A percentile compares a stretch with the other conserved stretches of the same genome.
Evolutionary conservation across 306 rosid genomes (phyloP).

Genomic region (Cucumis sativus): DNA sequence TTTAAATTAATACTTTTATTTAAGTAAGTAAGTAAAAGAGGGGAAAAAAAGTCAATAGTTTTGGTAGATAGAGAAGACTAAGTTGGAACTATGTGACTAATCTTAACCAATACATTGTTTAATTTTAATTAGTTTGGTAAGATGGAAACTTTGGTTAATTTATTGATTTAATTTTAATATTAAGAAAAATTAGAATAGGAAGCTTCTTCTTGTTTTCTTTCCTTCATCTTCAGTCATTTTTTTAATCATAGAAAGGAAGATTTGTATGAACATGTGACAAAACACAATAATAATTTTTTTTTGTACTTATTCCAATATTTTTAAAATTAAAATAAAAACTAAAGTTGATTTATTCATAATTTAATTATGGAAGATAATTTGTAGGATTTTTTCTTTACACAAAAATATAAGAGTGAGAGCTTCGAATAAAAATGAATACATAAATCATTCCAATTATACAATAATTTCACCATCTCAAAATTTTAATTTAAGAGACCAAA

Average conservation of each 20-base stretch:
- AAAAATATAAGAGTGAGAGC: too few relatives aligned
- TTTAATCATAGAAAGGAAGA: not conserved
- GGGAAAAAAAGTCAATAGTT: not conserved
- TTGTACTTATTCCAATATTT: too few relatives aligned
- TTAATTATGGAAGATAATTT: too few relatives aligned
- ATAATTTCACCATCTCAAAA: too few relatives aligned
- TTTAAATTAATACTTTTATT: too few relatives aligned
- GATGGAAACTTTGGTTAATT: not conserved
- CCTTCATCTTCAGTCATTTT: not conserved
- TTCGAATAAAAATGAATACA: too few relatives aligned
- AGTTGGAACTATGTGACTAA: not conserved
- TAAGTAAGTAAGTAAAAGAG: too few relatives aligned
- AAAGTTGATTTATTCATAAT: too few relatives aligned
- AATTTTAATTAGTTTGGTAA: not conserved
- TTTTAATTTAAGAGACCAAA: too few relatives aligned
- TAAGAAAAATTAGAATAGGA: not conserved
- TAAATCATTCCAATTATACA: too few relatives aligned
- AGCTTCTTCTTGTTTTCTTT: not conserved
- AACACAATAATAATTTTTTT: not conserved
- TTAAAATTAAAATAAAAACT: too few relatives aligned
- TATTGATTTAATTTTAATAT: not conserved
- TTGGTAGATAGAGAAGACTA: not conserved
- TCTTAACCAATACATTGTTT: not conserved
- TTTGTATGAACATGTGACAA: not conserved
- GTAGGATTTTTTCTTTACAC: too few relatives aligned